These are phyloP conservation scores for Nidularia pulvinata DNA, from an alignment of 768 basidiomycete species.

Conservation along the genomic window DNA sequence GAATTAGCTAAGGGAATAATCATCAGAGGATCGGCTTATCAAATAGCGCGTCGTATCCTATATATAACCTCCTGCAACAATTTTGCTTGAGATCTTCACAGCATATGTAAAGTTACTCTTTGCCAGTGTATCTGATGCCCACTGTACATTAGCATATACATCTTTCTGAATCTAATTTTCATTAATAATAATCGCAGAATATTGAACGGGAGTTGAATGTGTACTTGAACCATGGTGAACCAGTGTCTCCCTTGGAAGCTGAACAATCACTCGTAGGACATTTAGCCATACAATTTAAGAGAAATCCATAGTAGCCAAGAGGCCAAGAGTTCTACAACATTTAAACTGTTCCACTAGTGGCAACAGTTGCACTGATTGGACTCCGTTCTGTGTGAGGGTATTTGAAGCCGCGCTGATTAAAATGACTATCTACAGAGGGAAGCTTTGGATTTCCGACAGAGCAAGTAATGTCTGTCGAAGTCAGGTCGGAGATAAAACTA, in stretches of 20 bases:
- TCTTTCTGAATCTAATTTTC: conserved; percentile 29
- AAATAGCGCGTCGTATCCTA: too few relatives aligned
- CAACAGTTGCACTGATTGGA: conserved; percentile 28
- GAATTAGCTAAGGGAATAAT: conserved; percentile 20
- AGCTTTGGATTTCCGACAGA: conserved; percentile 33
- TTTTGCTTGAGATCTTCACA: conserved; percentile 35
- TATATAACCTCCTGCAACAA: conserved; percentile 30
- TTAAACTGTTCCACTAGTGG: conserved; percentile 29
- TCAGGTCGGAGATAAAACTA: conserved; percentile 26
- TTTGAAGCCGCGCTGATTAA: neutral
- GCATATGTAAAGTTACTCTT: conserved; percentile 28
- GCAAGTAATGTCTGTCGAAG: conserved; percentile 31
- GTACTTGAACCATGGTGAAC: conserved; percentile 38
- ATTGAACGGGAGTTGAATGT: neutral
- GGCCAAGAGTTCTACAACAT: conserved; percentile 39
- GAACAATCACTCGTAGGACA: conserved; percentile 31
- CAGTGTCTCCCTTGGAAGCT: conserved; percentile 28
- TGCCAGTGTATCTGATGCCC: conserved; percentile 34
- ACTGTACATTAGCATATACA: conserved; percentile 26
- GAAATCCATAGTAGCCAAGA: conserved; percentile 31
- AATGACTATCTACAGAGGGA: conserved; percentile 20
- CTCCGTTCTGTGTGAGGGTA: conserved; percentile 15
- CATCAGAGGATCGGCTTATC: too few relatives aligned
- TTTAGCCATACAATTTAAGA: conserved; percentile 37
- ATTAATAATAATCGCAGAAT: neutral